Evolutionary conservation across 257 asterid species (phyloP).

Genomic region (Anisodus acutangulus): DNA sequence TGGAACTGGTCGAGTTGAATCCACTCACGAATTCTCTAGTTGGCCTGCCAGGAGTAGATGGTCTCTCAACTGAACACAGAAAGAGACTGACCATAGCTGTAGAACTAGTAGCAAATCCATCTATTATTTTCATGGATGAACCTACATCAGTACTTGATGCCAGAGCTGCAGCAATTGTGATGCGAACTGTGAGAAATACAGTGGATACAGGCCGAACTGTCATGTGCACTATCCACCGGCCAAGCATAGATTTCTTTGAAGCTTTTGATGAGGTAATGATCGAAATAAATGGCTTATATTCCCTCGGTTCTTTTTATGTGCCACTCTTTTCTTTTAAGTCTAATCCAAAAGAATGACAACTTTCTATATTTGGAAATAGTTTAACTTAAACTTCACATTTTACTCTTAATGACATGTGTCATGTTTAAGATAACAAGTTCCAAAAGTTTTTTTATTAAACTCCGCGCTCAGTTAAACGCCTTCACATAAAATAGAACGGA

Average conservation of each 20-base stretch:
- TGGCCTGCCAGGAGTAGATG: slow-evolving; percentile 87
- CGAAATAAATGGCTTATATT: neutral
- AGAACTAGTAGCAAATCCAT: slow-evolving; percentile 89
- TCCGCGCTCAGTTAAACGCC: neutral
- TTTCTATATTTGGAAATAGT: neutral
- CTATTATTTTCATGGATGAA: slow-evolving; percentile 92
- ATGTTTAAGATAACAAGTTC: neutral
- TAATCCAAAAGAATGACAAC: neutral
- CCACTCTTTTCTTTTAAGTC: no score
- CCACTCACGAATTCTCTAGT: slow-evolving; percentile 64
- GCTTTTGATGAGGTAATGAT: slow-evolving; percentile 81
- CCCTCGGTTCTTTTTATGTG: no score
- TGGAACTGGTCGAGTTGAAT: slow-evolving; percentile 84
- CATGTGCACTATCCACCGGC: slow-evolving; percentile 90
- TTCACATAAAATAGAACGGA: neutral
- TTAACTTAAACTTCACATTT: neutral
- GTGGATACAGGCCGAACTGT: slow-evolving; percentile 90
- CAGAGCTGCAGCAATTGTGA: slow-evolving; percentile 89
- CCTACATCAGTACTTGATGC: slow-evolving; percentile 94
- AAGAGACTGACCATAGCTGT: slow-evolving; percentile 88
- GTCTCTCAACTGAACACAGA: slow-evolving; percentile 85
- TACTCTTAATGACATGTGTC: neutral
- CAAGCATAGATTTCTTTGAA: slow-evolving; percentile 86
- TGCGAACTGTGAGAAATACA: slow-evolving; percentile 90
- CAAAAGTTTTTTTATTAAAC: neutral